Evolutionary conservation across 73 alveolate species (phyloP), one percentile per base, ranked within the genome.

Genomic region (Tetrahymena borealis): DNA sequence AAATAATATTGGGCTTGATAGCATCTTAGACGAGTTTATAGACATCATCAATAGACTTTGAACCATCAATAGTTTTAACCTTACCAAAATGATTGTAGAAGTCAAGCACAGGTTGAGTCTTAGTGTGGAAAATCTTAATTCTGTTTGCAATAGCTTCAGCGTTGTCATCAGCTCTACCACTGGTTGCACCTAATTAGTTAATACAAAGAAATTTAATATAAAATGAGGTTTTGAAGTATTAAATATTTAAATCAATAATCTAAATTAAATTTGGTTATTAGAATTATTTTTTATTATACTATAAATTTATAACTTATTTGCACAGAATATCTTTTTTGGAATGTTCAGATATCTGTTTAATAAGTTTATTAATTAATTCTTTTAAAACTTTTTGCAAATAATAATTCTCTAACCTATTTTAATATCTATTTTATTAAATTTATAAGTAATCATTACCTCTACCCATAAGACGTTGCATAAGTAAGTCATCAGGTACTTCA

Each of bases 81-180:
- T 97, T 97, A 24, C 98, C 98, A 91, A 92, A 91, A 78, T 92
- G 93, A 42, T 94, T 94, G 91, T 97, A 98, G 43, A 94, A 94
- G 37, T 96, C 96, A 39, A 99, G 96, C 90, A 98, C 97, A 33
- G 99, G 99, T 95, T 96, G 91, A 32, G 99, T 98, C 91, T 98
- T 99, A 20, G 94, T 95, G 33, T 94, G 96, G 98, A 96, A 98
- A 41, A 98, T 97, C 36, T 94, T 92, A 94, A 99, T 96, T 96
- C 99, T 98, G 95, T 98, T 99, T 91, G 92, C 95, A 90, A 99
- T 97, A 78, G 99, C 96, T 96, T 98, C 99, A 91, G 96, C 98
- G 95, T 99, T 99, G 94, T 99, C 99, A 97, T 99, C 99, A 32
- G 96, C 97, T 95, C 99, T 96, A 5, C 99, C 99, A 16, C 98